phyloP scores from a whole-genome alignment of 2,329 filamentous ascomycete genomes.

The Myrmaecium sp. region DNA sequence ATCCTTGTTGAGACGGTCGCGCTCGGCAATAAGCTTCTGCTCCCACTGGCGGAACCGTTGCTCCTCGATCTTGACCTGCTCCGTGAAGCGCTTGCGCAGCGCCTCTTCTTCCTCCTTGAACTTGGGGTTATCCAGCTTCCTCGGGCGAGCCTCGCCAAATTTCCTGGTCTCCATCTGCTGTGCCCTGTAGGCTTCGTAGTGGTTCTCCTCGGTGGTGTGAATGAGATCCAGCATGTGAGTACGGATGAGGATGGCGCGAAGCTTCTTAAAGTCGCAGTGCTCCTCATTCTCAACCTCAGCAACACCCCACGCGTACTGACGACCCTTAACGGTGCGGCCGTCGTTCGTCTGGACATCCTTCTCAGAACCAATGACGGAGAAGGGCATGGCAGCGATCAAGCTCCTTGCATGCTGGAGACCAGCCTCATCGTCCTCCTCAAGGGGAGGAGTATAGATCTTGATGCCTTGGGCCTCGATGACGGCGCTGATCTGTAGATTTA shows the following conservation, averaged over 20 bases:
- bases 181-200: constrained; percentile 98
- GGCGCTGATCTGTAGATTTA: constrained; percentile 53
- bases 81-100: constrained; percentile 95
- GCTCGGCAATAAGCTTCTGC: constrained; percentile 98
- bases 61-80: constrained; percentile 99
- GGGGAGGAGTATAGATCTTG: constrained; percentile 96
- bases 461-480: constrained; percentile 98
- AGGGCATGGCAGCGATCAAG: constrained; percentile 93
- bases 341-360: constrained; percentile 97
- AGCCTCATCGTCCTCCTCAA: constrained; percentile 96
- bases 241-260: constrained; percentile 94
- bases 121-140: constrained; percentile 99
- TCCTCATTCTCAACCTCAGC: constrained; percentile 99
- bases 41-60: constrained; percentile 99
- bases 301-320: constrained; percentile 98
- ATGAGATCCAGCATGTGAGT: constrained; percentile 99
- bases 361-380: constrained; percentile 96
- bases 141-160: constrained; percentile 90
- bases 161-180: constrained; percentile 99
- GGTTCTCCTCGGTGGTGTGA: constrained; percentile 96
- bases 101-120: constrained; percentile 99
- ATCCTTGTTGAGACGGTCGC: constrained; percentile 98
- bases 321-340: constrained; percentile 93
- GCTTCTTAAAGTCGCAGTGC: constrained; percentile 99
- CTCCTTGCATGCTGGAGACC: constrained; percentile 88